Evolutionary conservation across 2,329 filamentous ascomycete genomes (phyloP).

Genomic region (Epichloe glyceriae): DNA sequence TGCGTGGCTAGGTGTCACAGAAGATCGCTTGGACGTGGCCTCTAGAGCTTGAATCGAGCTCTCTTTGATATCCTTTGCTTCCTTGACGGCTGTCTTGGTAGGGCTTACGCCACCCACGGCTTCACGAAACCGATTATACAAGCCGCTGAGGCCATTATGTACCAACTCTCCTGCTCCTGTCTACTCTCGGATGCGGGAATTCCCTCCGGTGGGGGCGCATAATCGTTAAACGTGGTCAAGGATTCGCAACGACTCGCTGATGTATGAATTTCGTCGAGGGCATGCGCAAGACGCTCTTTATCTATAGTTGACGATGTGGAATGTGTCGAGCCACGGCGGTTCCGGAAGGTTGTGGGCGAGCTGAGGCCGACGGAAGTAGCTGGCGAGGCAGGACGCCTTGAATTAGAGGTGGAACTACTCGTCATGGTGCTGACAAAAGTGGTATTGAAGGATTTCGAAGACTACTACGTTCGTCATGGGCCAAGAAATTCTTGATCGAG

Average conservation of each 20-base stretch:
- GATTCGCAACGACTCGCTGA: slow-evolving; percentile 74
- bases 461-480: slow-evolving; percentile 6
- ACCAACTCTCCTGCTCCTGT: slow-evolving; percentile 58
- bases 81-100: slow-evolving; percentile 21
- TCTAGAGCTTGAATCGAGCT: slow-evolving; percentile 13
- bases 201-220: slow-evolving; percentile 55
- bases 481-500: neutral
- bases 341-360: slow-evolving; percentile 20
- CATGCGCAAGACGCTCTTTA: slow-evolving; percentile 61
- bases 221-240: slow-evolving; percentile 89
- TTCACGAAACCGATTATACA: slow-evolving; percentile 76
- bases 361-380: slow-evolving; percentile 11
- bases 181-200: slow-evolving; percentile 52
- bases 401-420: slow-evolving; percentile 18
- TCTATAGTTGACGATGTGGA: slow-evolving; percentile 36
- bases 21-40: slow-evolving; percentile 30
- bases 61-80: slow-evolving; percentile 21
- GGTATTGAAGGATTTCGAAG: neutral
- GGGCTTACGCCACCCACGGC: slow-evolving; percentile 59
- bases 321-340: slow-evolving; percentile 26
- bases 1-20: slow-evolving; percentile 25
- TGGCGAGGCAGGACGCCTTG: slow-evolving; percentile 15
- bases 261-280: slow-evolving; percentile 77
- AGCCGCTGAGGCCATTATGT: slow-evolving; percentile 74
- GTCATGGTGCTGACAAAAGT: slow-evolving; percentile 12